Evolutionary conservation across 805 yeast species (phyloP).

Genomic region (Metschnikowia lachancei): DNA sequence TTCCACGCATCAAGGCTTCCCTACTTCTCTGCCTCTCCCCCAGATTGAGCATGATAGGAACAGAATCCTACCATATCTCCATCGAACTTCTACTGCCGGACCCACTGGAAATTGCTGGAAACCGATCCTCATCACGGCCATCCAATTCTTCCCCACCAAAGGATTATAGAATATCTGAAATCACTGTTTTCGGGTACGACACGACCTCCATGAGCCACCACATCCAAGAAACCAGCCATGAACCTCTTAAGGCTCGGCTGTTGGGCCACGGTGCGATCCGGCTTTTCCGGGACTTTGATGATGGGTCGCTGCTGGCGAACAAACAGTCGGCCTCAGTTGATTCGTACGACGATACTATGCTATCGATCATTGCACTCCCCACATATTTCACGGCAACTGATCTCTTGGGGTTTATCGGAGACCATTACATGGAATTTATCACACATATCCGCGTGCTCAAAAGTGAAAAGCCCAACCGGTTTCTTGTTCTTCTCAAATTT

Average conservation of each 20-base stretch:
- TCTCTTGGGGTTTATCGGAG: constrained; percentile 75
- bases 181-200: constrained; percentile 24
- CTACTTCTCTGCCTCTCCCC: neutral
- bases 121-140: no score
- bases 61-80: constrained; percentile 39
- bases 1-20: neutral
- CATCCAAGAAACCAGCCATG: constrained; percentile 19
- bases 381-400: constrained; percentile 85
- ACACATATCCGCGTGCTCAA: constrained; percentile 73
- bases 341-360: constrained; percentile 59
- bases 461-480: constrained; percentile 64
- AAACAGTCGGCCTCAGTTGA: constrained; percentile 1
- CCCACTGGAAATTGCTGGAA: neutral
- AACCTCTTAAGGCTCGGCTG: constrained; percentile 58
- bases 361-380: constrained; percentile 83
- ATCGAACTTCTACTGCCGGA: constrained; percentile 23
- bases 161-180: constrained; percentile 35
- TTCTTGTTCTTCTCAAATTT: constrained; percentile 77
- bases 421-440: constrained; percentile 49
- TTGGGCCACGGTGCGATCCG: constrained; percentile 75
- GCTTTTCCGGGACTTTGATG: constrained; percentile 55
- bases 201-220: constrained; percentile 5
- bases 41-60: constrained; percentile 34
- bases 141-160: constrained; percentile 1
- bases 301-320: constrained; percentile 18